A percentile compares a stretch with the other conserved stretches of the same genome.
Conservation (phyloP, 148 eudicot species). For the Amaranthus hypochondriacus region DNA sequence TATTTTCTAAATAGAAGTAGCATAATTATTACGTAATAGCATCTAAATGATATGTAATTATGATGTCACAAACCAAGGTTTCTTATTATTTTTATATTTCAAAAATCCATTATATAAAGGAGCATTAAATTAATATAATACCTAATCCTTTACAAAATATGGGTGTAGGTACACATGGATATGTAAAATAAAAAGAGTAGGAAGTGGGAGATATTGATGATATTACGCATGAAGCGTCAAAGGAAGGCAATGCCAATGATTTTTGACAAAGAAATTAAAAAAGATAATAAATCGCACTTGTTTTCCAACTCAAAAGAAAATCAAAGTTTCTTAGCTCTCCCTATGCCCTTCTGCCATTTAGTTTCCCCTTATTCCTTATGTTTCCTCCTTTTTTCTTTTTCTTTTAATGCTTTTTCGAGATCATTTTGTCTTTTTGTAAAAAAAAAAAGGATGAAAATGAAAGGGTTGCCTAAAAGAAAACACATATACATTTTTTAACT, state of each 20-base stretch:
- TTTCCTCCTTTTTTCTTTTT: slow-evolving; percentile 9
- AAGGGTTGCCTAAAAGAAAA: not conserved
- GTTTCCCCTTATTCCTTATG: slow-evolving; percentile 21
- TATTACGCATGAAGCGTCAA: slow-evolving; percentile 23
- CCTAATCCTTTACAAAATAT: not conserved
- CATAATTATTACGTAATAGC: too few species aligned
- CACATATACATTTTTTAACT: not conserved
- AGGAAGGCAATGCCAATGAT: slow-evolving; percentile 14
- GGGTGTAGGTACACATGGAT: slow-evolving; percentile 18
- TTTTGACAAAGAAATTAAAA: slow-evolving; percentile 19
- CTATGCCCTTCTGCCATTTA: not conserved
- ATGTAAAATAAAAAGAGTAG: slow-evolving; percentile 6
- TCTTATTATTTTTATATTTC: not conserved
- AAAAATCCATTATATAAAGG: not conserved
- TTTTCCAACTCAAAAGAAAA: slow-evolving; percentile 30
- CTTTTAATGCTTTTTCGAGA: not conserved
- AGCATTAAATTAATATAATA: not conserved
- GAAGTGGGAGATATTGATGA: slow-evolving; percentile 2
- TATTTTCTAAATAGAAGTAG: too few species aligned
- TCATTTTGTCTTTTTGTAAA: not conserved
- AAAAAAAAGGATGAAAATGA: not conserved
- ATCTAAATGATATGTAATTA: not conserved
- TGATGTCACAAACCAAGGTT: not conserved
- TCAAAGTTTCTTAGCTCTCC: slow-evolving; percentile 6
- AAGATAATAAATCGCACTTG: slow-evolving; percentile 21